Evolutionary conservation across 257 asterid species (phyloP).

Genomic region (Ophiorrhiza pumila): DNA sequence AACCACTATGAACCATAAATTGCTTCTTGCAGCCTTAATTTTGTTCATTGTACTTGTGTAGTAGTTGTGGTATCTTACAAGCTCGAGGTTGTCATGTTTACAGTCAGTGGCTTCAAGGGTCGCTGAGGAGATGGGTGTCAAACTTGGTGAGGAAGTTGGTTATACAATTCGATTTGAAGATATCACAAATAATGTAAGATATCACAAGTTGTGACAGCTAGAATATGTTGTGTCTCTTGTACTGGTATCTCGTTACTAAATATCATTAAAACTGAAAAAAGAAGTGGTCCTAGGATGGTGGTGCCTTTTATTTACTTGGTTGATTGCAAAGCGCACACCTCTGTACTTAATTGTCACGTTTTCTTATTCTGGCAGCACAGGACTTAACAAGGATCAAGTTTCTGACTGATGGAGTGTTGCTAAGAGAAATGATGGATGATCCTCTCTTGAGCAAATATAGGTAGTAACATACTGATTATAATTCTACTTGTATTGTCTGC

Average conservation of each 20-base stretch:
- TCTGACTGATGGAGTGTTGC: conserved; percentile 93
- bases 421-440: conserved; percentile 99
- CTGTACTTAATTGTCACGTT: not conserved
- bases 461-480: conserved; percentile 26
- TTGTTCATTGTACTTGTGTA: not conserved
- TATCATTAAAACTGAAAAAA: not conserved
- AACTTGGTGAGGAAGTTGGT: conserved; percentile 93
- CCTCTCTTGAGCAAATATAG: conserved; percentile 95
- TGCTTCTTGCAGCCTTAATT: not conserved
- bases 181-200: conserved; percentile 61
- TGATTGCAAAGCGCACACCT: not conserved
- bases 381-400: conserved; percentile 78
- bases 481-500: not conserved
- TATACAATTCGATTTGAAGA: conserved; percentile 97
- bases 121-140: conserved; percentile 92
- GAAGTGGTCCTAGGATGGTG: not conserved
- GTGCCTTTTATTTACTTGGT: not conserved
- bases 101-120: conserved; percentile 89
- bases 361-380: conserved; percentile 45
- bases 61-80: not conserved
- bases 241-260: not conserved
- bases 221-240: not conserved
- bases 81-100: conserved; percentile 18
- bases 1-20: not conserved
- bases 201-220: not conserved